These are phyloP conservation scores for Naganishia vishniacii DNA, from an alignment of 768 basidiomycete genomes.

Conservation along the genomic window DNA sequence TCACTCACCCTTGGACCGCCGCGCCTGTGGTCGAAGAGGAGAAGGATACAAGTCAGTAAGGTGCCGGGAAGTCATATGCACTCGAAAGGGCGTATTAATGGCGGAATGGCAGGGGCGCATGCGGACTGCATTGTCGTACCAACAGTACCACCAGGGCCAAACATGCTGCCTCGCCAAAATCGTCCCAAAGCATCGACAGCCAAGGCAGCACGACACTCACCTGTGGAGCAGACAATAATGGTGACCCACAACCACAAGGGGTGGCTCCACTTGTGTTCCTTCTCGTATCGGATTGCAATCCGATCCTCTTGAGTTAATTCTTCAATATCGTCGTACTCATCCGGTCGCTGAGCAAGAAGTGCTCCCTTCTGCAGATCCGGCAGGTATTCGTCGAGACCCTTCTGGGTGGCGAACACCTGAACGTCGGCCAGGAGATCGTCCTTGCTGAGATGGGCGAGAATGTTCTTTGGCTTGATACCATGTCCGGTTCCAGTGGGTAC, in stretches of 20 bases:
- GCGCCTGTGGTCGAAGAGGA: constrained; percentile 12
- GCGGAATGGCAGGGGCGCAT: too few species aligned
- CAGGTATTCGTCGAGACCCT: constrained; percentile 35
- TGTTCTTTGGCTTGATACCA: constrained; percentile 24
- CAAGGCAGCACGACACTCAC: constrained; percentile 15
- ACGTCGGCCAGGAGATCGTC: constrained; percentile 32
- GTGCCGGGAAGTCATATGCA: too few species aligned
- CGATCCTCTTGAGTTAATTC: constrained; percentile 43
- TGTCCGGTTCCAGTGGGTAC: neutral
- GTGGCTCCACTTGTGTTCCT: constrained; percentile 45
- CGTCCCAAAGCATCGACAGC: too few species aligned
- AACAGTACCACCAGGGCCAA: too few species aligned
- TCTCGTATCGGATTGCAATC: constrained; percentile 35
- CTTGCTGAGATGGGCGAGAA: constrained; percentile 33
- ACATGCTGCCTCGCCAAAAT: too few species aligned
- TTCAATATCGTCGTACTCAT: constrained; percentile 32
- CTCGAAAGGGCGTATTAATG: too few species aligned
- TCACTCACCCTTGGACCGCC: too few species aligned
- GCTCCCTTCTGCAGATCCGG: constrained; percentile 35
- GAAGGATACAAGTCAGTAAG: too few species aligned
- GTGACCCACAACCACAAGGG: constrained; percentile 41
- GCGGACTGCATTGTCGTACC: too few species aligned
- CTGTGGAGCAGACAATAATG: constrained; percentile 36
- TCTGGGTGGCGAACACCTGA: constrained; percentile 31
- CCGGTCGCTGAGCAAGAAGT: constrained; percentile 39